Percentiles rank a stretch among this genome's conserved stretches.
These are phyloP conservation scores for Stephanodiscus minutulus DNA, from an alignment of 108 stramenopile species.

Conservation along the genomic window DNA sequence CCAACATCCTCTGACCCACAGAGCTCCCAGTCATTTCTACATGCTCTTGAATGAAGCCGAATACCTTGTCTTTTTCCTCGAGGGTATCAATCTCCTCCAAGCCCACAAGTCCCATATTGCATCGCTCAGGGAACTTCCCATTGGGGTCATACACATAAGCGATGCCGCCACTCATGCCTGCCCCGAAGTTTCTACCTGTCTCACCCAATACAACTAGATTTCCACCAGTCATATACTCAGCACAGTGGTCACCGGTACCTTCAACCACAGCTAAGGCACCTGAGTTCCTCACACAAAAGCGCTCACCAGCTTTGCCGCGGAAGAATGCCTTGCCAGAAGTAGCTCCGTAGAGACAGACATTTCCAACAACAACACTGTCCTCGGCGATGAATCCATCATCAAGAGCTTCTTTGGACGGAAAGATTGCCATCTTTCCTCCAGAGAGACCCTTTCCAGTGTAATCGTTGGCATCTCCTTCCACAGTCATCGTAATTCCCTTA, in stretches of 20 bases:
- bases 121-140: constrained; percentile 87
- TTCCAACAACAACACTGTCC: constrained; percentile 94
- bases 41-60: constrained; percentile 91
- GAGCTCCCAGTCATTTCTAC: constrained; percentile 84
- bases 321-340: constrained; percentile 96
- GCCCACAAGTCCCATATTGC: constrained; percentile 97
- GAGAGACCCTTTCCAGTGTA: constrained; percentile 96
- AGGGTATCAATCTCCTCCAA: constrained; percentile 78
- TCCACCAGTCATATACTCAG: constrained; percentile 99
- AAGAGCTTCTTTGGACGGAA: constrained; percentile 66
- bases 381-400: constrained; percentile 84
- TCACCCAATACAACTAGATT: constrained; percentile 90
- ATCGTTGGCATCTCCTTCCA: constrained; percentile 97
- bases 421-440: constrained; percentile 93
- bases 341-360: constrained; percentile 95
- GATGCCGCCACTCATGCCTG: constrained; percentile 98
- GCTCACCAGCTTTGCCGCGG: constrained; percentile 95
- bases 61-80: constrained; percentile 85
- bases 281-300: constrained; percentile 97
- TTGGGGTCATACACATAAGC: constrained; percentile 97
- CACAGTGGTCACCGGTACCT: constrained; percentile 97
- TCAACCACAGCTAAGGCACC: constrained; percentile 97
- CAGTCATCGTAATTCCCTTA: constrained; percentile 91
- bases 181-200: constrained; percentile 98
- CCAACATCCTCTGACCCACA: constrained; percentile 85